phyloP scores from a whole-genome alignment of 768 basidiomycete genomes.

The Xerocomus spinulosus region DNA sequence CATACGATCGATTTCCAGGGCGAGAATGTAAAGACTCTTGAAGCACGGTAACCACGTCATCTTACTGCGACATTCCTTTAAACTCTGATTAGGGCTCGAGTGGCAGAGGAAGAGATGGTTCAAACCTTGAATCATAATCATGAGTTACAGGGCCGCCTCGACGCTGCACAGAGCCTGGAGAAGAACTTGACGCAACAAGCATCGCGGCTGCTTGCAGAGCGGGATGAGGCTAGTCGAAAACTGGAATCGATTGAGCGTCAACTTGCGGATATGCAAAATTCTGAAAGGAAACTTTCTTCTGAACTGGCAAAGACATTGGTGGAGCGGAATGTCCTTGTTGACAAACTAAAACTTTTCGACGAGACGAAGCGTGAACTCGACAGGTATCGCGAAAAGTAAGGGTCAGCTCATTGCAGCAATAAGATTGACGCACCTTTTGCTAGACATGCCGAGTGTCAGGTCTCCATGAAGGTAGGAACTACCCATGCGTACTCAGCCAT shows the following conservation, averaged over 20 bases:
- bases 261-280: constrained; percentile 14
- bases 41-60: constrained; percentile 21
- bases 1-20: constrained; percentile 31
- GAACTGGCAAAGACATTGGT: constrained; percentile 12
- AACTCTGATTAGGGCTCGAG: constrained; percentile 15
- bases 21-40: constrained; percentile 21
- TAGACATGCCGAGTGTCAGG: constrained; percentile 20
- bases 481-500: background rate
- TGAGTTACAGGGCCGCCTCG: constrained; percentile 27
- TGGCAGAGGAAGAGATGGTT: constrained; percentile 16
- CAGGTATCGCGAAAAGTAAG: constrained; percentile 24
- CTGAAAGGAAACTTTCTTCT: constrained; percentile 15
- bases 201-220: constrained; percentile 23
- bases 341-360: constrained; percentile 20
- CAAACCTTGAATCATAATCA: constrained; percentile 20
- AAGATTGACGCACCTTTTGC: background rate
- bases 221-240: constrained; percentile 18
- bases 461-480: constrained; percentile 22
- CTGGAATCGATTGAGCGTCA: constrained; percentile 12
- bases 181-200: constrained; percentile 23
- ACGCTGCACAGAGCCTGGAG: constrained; percentile 21
- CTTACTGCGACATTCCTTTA: constrained; percentile 2
- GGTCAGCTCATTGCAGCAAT: background rate
- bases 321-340: constrained; percentile 18
- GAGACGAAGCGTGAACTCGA: constrained; percentile 17